These are phyloP conservation scores for Leccinum obscurum DNA, from an alignment of 768 basidiomycete genomes.

Conservation along the genomic window DNA sequence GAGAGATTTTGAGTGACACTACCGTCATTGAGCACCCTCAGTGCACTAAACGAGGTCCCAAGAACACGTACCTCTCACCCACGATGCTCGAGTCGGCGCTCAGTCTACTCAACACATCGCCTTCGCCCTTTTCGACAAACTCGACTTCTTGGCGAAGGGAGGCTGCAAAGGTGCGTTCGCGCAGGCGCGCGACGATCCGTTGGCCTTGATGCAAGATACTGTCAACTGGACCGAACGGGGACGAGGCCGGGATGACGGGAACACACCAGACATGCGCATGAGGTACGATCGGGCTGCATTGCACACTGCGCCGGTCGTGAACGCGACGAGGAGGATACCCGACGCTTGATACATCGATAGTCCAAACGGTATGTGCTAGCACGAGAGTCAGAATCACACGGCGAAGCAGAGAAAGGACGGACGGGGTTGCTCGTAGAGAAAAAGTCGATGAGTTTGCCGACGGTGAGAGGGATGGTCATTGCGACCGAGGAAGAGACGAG, in stretches of 20 bases:
- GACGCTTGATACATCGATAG: constrained; percentile 82
- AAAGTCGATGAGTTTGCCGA: constrained; percentile 93
- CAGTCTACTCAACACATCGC: constrained; percentile 89
- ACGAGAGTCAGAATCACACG: background rate
- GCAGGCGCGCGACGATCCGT: constrained; percentile 84
- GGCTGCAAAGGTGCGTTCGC: constrained; percentile 81
- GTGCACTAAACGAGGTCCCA: background rate
- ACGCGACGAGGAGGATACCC: constrained; percentile 65
- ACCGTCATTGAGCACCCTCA: background rate
- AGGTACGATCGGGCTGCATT: constrained; percentile 82
- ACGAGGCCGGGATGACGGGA: background rate
- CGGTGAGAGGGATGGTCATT: constrained; percentile 90
- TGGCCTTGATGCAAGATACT: constrained; percentile 48
- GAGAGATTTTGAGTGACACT: constrained; percentile 77
- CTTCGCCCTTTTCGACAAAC: constrained; percentile 89
- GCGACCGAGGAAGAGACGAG: constrained; percentile 88
- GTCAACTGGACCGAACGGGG: background rate
- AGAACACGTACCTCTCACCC: constrained; percentile 70
- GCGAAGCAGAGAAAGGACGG: background rate
- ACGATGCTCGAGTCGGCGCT: constrained; percentile 92
- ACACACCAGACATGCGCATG: constrained; percentile 81
- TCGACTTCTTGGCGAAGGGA: constrained; percentile 89
- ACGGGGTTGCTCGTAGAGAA: constrained; percentile 67
- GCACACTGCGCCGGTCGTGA: constrained; percentile 84
- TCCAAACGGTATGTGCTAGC: constrained; percentile 75